phyloP scores from a whole-genome alignment of 352 stramenopile species.

The Globisporangium paroecandrum region DNA sequence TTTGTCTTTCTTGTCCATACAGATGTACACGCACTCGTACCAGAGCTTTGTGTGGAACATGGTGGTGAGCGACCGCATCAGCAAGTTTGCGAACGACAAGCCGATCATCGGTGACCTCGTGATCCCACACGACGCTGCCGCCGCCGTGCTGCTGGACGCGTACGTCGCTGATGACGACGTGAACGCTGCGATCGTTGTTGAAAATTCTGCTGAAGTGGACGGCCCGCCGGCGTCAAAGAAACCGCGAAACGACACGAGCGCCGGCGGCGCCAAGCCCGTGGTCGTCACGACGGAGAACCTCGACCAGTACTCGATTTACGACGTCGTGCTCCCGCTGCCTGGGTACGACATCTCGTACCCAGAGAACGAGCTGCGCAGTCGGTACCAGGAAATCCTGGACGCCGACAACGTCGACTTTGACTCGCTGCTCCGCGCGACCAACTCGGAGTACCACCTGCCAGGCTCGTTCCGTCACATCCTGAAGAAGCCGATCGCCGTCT shows the following conservation, averaged over 20 bases:
- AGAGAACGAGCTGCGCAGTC: constrained; percentile 71
- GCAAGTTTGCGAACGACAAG: constrained; percentile 54
- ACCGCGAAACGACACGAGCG: constrained; percentile 25
- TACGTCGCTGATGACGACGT: constrained; percentile 29
- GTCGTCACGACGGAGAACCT: constrained; percentile 90
- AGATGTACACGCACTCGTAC: constrained; percentile 90
- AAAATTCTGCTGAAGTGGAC: constrained; percentile 20
- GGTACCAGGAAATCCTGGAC: constrained; percentile 61
- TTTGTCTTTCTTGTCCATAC: constrained; percentile 5
- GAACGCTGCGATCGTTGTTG: background rate
- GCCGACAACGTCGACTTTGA: constrained; percentile 69
- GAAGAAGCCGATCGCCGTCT: constrained; percentile 85
- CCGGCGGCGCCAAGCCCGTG: constrained; percentile 15
- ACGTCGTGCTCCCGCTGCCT: constrained; percentile 96
- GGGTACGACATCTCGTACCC: constrained; percentile 90
- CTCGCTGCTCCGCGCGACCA: constrained; percentile 57
- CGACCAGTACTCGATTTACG: constrained; percentile 87
- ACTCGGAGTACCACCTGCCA: constrained; percentile 89
- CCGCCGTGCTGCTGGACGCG: constrained; percentile 20
- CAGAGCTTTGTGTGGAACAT: constrained; percentile 97
- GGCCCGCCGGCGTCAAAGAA: constrained; percentile 32
- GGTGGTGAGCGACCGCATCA: constrained; percentile 87
- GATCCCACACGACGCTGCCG: constrained; percentile 28
- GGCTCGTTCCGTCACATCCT: constrained; percentile 94
- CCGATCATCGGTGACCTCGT: constrained; percentile 92